A percentile compares a stretch with the other conserved stretches of the same genome.
Evolutionary conservation across 2,329 filamentous ascomycete species (phyloP).

Genomic region (Alternaria brassicicola): DNA sequence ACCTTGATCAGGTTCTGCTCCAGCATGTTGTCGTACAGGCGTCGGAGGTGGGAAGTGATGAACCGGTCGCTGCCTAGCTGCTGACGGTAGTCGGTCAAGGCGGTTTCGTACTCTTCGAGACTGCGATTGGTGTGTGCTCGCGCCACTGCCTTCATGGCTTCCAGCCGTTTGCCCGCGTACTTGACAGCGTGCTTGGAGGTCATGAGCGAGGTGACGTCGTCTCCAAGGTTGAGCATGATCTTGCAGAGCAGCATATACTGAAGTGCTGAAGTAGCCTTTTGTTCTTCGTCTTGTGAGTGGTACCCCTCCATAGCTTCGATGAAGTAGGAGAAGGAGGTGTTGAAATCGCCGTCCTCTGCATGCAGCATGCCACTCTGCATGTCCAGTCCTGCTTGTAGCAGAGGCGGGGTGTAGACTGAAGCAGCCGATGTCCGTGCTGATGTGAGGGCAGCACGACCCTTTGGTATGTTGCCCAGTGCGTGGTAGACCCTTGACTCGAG

Average conservation of each 20-base stretch:
- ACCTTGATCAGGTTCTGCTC: constrained; percentile 99
- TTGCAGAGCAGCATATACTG: constrained; percentile 99
- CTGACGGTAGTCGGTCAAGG: constrained; percentile 86
- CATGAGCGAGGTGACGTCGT: constrained; percentile 96
- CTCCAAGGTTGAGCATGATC: constrained; percentile 96
- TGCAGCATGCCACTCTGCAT: constrained; percentile 99
- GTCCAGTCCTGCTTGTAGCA: constrained; percentile 93
- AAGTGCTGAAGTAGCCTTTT: constrained; percentile 91
- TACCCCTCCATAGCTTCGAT: constrained; percentile 98
- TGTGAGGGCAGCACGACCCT: constrained; percentile 92
- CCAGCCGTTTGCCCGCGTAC: constrained; percentile 92
- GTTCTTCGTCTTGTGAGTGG: constrained; percentile 84
- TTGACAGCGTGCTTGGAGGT: constrained; percentile 95
- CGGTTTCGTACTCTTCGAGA: constrained; percentile 94
- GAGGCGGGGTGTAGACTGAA: constrained; percentile 93
- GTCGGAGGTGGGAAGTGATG: constrained; percentile 94
- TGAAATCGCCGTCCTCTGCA: constrained; percentile 98
- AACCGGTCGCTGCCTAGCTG: constrained; percentile 94
- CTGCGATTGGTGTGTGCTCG: constrained; percentile 94
- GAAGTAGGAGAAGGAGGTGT: constrained; percentile 98
- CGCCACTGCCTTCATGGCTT: constrained; percentile 99
- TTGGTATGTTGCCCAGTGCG: constrained; percentile 93
- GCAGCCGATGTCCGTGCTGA: constrained; percentile 93
- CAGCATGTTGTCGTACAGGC: constrained; percentile 96
- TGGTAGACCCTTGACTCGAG: constrained; percentile 98